Percentiles rank a stretch among this genome's conserved stretches.
Evolutionary conservation across 208 protist species (phyloP).

Genomic region (Crithidia thermophila): DNA sequence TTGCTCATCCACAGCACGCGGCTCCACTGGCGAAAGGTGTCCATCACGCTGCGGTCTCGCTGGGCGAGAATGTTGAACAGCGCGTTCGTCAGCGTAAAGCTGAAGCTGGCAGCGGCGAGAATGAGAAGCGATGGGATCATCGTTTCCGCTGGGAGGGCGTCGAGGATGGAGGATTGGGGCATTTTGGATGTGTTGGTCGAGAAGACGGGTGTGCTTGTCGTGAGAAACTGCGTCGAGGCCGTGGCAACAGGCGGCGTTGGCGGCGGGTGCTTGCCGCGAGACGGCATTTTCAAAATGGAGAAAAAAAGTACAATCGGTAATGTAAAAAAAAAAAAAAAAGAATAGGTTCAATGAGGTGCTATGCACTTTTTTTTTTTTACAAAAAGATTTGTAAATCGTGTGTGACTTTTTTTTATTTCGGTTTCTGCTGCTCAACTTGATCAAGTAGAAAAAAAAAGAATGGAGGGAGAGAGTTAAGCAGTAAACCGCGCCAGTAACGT

Average conservation of each 20-base stretch:
- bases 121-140: slow-evolving; percentile 49
- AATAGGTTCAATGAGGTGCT: too few species aligned
- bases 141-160: slow-evolving; percentile 25
- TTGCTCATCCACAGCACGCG: slow-evolving; percentile 39
- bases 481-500: neutral
- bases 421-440: neutral
- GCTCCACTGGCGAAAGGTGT: slow-evolving; percentile 37
- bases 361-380: too few species aligned
- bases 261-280: neutral
- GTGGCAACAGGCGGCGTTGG: neutral
- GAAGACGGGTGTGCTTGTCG: too few species aligned
- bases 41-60: slow-evolving; percentile 9
- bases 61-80: slow-evolving; percentile 41
- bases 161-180: slow-evolving; percentile 9
- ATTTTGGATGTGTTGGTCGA: too few species aligned
- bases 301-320: neutral
- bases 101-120: slow-evolving; percentile 41
- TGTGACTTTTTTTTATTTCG: slow-evolving; percentile 3
- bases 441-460: slow-evolving; percentile 8
- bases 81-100: slow-evolving; percentile 31
- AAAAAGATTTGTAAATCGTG: too few species aligned
- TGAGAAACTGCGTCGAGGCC: too few species aligned
- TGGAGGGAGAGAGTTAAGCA: neutral
- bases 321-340: too few species aligned
- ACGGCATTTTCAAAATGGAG: neutral